Base-by-base conservation (phyloP, 2,329 filamentous ascomycete species). In the Calonectria hawksworthii region DNA sequence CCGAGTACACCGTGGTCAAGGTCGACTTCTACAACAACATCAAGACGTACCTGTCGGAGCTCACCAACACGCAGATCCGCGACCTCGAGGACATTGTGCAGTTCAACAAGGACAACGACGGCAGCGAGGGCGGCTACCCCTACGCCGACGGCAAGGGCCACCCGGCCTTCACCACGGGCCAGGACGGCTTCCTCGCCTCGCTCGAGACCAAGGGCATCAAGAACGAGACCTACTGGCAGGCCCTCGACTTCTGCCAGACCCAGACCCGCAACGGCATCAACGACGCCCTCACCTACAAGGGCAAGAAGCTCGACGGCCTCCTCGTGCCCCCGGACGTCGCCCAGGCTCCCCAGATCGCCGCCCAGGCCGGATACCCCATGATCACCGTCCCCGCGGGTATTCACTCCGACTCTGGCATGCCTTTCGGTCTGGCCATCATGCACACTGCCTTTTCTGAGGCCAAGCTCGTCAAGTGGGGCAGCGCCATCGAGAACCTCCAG, bases 301-400 rank as follows among this genome's bases (percentile, higher is more conserved):
- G 85, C 5, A 83, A 81, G 63, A 85, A 84, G 26, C 85, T 95
- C 1, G 89, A 92, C 71, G 94, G 90, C 2, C 86, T 96, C 3
- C 86, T 96, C 1, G 92, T 94, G 0, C 94, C 94, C 7, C 88
- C 93, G 0, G 91, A 94, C 80, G 92, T 93, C 4, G 93, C 89
- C 0, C 92, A 94, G 82, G 90, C 90, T 5, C 92, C 92, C 75
- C 92, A 94, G 83, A 90, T 94, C 74, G 92, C 93, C 0, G 94
- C 94, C 0, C 93, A 95, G 84, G 94, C 94, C 7, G 93, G 94
- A 0, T 96, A 95, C 80, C 94, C 94, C 0, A 89, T 94, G 81
- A 87, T 95, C 66, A 94, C 93, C 0, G 82, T 96, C 1, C 94
- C 94, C 0, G 92, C 89, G 0, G 92, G 92, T 1, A 85, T 91